Percentiles rank a stretch among this genome's conserved stretches.
These are phyloP conservation scores for Xylaria flabelliformis DNA, from an alignment of 495 filamentous ascomycete species.

Conservation along the genomic window DNA sequence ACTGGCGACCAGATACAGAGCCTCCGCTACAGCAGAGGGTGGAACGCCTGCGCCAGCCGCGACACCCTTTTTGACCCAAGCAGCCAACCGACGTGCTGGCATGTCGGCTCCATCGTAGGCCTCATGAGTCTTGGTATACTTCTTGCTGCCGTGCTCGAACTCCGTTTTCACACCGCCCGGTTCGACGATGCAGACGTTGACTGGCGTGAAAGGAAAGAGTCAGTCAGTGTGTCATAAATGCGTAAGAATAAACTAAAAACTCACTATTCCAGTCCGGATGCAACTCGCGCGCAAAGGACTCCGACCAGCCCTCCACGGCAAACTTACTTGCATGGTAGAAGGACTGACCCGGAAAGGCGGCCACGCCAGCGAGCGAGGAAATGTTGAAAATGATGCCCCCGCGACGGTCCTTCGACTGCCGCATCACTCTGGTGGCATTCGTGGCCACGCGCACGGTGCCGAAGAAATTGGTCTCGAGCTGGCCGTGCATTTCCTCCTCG, in stretches of 20 bases:
- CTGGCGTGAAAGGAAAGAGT: constrained; percentile 27
- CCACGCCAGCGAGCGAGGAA: constrained; percentile 55
- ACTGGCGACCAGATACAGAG: constrained; percentile 43
- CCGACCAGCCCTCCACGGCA: constrained; percentile 61
- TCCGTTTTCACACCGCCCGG: constrained; percentile 55
- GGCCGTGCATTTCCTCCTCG: constrained; percentile 42
- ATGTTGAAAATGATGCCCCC: constrained; percentile 61
- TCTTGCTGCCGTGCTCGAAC: constrained; percentile 39
- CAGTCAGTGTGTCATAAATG: background rate
- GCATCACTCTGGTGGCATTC: constrained; percentile 51
- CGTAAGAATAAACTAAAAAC: constrained; percentile 16
- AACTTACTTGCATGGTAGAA: constrained; percentile 63
- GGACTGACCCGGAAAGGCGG: constrained; percentile 51
- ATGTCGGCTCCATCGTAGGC: constrained; percentile 45
- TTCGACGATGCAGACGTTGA: constrained; percentile 54
- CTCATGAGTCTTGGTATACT: constrained; percentile 33
- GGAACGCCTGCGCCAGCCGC: constrained; percentile 41
- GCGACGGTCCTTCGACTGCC: constrained; percentile 31
- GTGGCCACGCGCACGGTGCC: constrained; percentile 51
- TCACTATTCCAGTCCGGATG: constrained; percentile 56
- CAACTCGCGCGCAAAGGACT: constrained; percentile 57
- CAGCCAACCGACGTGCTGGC: constrained; percentile 44
- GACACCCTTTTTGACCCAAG: constrained; percentile 43
- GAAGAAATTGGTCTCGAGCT: constrained; percentile 60
- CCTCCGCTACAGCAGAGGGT: constrained; percentile 42